These are phyloP conservation scores for Gelatoporia subvermispora DNA, from an alignment of 768 basidiomycete species.

Conservation along the genomic window DNA sequence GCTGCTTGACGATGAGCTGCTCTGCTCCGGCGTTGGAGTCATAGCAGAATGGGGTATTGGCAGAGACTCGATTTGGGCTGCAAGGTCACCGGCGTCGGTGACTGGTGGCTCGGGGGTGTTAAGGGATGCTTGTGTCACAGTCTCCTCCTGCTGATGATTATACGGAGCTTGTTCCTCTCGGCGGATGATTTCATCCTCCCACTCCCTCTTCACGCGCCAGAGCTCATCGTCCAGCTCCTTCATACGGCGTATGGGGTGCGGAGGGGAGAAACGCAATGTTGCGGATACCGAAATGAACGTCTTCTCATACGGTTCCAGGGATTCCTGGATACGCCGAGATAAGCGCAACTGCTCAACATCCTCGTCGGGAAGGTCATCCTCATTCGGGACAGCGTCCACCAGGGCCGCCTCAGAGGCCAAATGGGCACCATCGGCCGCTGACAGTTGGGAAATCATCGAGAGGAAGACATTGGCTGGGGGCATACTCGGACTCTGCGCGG, in stretches of 20 bases:
- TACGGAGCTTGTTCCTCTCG: slow-evolving; percentile 62
- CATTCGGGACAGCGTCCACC: background rate
- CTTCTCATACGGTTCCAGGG: slow-evolving; percentile 76
- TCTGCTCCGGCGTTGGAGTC: slow-evolving; percentile 35
- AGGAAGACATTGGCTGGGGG: background rate
- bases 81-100: slow-evolving; percentile 41
- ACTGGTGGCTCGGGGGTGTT: slow-evolving; percentile 2
- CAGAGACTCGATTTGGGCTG: slow-evolving; percentile 61
- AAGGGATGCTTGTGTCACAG: slow-evolving; percentile 27
- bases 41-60: slow-evolving; percentile 30
- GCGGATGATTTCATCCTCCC: slow-evolving; percentile 84
- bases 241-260: slow-evolving; percentile 84
- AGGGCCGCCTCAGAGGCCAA: background rate
- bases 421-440: background rate
- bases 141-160: slow-evolving; percentile 39
- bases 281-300: slow-evolving; percentile 94
- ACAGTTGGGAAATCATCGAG: background rate
- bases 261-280: slow-evolving; percentile 87
- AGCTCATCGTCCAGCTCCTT: slow-evolving; percentile 81
- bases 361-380: slow-evolving; percentile 53
- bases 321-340: slow-evolving; percentile 72
- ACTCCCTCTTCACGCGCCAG: slow-evolving; percentile 60
- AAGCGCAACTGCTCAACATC: slow-evolving; percentile 67
- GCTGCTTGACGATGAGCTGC: slow-evolving; percentile 24
- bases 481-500: slow-evolving; percentile 5